These are phyloP conservation scores for Azolla pinnata DNA, from an alignment of 75 land plant genomes.

Conservation along the genomic window DNA sequence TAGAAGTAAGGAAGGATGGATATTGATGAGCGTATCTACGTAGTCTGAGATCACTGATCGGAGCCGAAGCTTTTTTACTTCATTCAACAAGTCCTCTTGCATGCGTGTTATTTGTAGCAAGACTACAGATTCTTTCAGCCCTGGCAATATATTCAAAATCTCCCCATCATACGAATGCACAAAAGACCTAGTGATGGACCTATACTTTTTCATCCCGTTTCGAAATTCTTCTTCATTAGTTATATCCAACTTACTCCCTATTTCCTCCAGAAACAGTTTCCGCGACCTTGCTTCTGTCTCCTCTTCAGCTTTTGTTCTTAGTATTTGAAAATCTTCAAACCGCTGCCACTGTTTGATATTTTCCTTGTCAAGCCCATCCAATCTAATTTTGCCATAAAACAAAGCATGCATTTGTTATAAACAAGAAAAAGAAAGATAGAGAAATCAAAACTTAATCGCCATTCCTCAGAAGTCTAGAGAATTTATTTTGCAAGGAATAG, in stretches of 20 bases:
- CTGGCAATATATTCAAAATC: conserved; percentile 47
- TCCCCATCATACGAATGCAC: conserved; percentile 66
- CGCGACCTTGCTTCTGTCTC: conserved; percentile 33
- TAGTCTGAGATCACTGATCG: no score
- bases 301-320: conserved; percentile 3
- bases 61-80: conserved; percentile 24
- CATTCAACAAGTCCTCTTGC: conserved; percentile 28
- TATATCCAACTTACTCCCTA: conserved; percentile 45
- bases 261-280: conserved; percentile 53
- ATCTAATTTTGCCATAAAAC: no score
- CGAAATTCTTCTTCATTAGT: conserved; percentile 21
- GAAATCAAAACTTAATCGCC: no score
- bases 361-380: neutral
- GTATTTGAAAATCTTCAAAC: conserved; percentile 15
- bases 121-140: conserved; percentile 52
- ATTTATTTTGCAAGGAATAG: no score
- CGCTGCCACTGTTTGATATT: conserved; percentile 16
- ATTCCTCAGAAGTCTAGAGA: no score
- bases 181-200: conserved; percentile 41
- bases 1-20: conserved; percentile 32
- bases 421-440: no score
- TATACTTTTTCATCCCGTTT: conserved; percentile 24
- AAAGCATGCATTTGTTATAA: no score
- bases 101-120: conserved; percentile 42
- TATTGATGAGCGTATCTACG: conserved; percentile 3